phyloP scores from a whole-genome alignment of 345 rosid genomes.

The Brassica carinata region DNA sequence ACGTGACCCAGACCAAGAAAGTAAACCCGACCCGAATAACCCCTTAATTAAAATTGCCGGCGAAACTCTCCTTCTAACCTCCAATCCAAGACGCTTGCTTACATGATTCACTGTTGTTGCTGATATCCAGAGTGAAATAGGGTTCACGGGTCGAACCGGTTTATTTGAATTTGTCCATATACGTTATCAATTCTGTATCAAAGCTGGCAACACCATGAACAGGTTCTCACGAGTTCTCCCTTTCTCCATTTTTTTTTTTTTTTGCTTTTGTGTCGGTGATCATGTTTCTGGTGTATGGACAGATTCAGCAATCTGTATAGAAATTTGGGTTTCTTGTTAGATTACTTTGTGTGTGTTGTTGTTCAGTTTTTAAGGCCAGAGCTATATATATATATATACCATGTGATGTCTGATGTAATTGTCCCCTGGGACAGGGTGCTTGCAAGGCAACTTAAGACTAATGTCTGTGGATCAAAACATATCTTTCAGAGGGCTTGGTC shows the following conservation, averaged over 20 bases:
- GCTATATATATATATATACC: background rate
- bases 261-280: no score
- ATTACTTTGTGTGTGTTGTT: no score
- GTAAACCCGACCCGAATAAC: background rate
- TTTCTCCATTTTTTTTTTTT: no score
- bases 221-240: no score
- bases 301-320: no score
- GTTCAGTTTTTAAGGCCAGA: no score
- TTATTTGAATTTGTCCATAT: background rate
- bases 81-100: background rate
- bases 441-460: slow-evolving; percentile 29
- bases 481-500: slow-evolving; percentile 34
- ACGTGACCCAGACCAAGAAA: background rate
- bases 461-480: slow-evolving; percentile 32
- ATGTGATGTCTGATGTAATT: slow-evolving; percentile 9
- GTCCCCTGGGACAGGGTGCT: slow-evolving; percentile 36
- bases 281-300: no score
- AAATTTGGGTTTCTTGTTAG: no score
- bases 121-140: background rate
- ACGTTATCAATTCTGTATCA: no score
- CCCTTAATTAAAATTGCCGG: background rate
- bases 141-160: background rate
- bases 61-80: background rate
- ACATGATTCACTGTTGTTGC: background rate
- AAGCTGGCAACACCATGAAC: no score